Evolutionary conservation across 495 filamentous ascomycete species (phyloP).

Genomic region (Amniculicola lignicola): DNA sequence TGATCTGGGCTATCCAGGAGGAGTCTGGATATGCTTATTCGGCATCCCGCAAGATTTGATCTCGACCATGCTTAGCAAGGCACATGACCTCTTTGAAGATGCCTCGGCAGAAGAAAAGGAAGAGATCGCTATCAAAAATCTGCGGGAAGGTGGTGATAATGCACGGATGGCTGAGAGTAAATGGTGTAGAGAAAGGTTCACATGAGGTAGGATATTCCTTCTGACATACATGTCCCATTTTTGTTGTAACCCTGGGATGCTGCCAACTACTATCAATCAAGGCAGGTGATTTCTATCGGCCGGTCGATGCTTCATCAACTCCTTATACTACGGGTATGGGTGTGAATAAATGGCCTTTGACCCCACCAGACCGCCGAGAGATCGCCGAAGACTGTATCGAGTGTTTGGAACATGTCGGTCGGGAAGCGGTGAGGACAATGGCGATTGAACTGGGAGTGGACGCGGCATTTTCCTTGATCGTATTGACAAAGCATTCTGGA

Average conservation of each 20-base stretch:
- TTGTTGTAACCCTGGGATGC: background rate
- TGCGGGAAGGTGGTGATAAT: slow-evolving; percentile 1
- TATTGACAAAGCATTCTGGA: slow-evolving; percentile 9
- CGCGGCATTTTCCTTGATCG: slow-evolving; percentile 1
- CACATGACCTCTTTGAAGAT: slow-evolving; percentile 9
- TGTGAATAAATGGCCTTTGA: slow-evolving; percentile 5
- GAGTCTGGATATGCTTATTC: too few relatives aligned
- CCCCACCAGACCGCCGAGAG: background rate
- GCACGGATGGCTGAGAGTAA: slow-evolving; percentile 8
- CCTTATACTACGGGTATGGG: slow-evolving; percentile 8
- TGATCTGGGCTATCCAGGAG: too few relatives aligned
- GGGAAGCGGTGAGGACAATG: slow-evolving; percentile 8
- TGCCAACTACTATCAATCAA: background rate
- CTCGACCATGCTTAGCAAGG: slow-evolving; percentile 2
- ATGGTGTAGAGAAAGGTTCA: slow-evolving; percentile 5
- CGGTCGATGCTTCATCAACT: background rate
- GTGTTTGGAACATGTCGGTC: background rate
- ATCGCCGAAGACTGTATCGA: background rate
- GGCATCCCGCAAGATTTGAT: background rate
- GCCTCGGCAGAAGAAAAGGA: slow-evolving; percentile 1
- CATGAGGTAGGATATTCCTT: background rate
- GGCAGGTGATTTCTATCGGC: slow-evolving; percentile 11
- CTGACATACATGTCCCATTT: background rate
- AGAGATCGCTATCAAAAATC: slow-evolving; percentile 2
- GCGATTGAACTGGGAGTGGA: background rate